Evolutionary conservation across 768 basidiomycete species (phyloP), one percentile per base, ranked within the genome.

Genomic region (Leccinum arenicola): DNA sequence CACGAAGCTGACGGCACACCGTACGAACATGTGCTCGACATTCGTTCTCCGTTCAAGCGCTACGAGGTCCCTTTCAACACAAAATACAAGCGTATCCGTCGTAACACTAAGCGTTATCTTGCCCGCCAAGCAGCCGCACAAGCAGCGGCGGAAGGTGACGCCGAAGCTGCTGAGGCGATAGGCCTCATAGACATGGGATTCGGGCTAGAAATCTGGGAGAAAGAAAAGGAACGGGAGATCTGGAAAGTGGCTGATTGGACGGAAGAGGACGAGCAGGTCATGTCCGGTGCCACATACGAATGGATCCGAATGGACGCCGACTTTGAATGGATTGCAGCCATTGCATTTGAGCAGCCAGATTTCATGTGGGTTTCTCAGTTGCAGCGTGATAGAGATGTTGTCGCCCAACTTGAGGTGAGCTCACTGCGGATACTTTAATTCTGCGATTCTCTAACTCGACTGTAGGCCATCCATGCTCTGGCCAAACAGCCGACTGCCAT

Each of bases 241-340:
- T 98, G 96, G 97, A 91, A 91, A 71, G 95, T 98, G 4, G 90
- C 91, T 6, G 95, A 98, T 71, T 98, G 97, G 97, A 92, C 91
- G 5, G 95, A 97, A 67, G 94, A 97, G 64, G 95, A 98, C 60
- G 95, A 97, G 69, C 86, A 89, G 60, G 80, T 82, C 47, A 96
- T 98, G 93, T 87, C 89, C 40, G 92, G 92, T 17, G 95, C 96
- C 62, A 96, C 94, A 3, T 99, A 98, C 74, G 97, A 99, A 75
- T 99, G 96, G 96, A 98, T 99, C 59, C 81, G 97, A 62, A 92
- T 98, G 82, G 97, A 99, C 69, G 95, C 97, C 15, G 97, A 99
- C 71, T 95, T 97, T 72, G 97, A 99, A 76, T 99, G 97, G 97
- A 91, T 98, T 56, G 90, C 93, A n/a, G 82, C 82, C 40, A 84